Percentiles rank a stretch among this genome's conserved stretches.
phyloP scores from a whole-genome alignment of 2,329 filamentous ascomycete species.

The Endothia cerciana region DNA sequence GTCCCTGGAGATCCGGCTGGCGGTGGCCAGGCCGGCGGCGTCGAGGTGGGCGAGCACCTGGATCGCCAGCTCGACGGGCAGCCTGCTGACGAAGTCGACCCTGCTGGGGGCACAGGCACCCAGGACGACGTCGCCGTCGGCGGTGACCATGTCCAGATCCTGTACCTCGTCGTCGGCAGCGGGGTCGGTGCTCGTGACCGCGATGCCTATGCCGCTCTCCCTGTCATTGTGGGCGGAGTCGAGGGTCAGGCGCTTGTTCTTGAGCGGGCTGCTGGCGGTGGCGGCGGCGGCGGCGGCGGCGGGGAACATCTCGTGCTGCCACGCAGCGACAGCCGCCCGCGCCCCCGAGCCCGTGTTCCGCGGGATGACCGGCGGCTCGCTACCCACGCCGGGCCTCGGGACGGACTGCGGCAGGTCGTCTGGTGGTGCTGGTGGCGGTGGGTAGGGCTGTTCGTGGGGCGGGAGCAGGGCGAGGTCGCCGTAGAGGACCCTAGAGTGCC shows the following conservation, averaged over 20 bases:
- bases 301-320: slow-evolving; percentile 55
- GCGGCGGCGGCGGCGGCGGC: slow-evolving; percentile 13
- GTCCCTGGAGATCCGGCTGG: slow-evolving; percentile 52
- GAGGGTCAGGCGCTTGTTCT: slow-evolving; percentile 49
- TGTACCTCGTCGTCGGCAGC: slow-evolving; percentile 38
- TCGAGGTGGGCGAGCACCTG: slow-evolving; percentile 62
- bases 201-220: slow-evolving; percentile 68
- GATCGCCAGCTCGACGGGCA: slow-evolving; percentile 63
- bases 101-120: slow-evolving; percentile 43
- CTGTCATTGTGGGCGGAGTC: slow-evolving; percentile 59
- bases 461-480: slow-evolving; percentile 40
- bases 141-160: slow-evolving; percentile 26
- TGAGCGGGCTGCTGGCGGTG: slow-evolving; percentile 31
- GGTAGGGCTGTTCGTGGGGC: slow-evolving; percentile 23
- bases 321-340: slow-evolving; percentile 60
- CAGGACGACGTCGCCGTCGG: slow-evolving; percentile 37
- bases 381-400: slow-evolving; percentile 54
- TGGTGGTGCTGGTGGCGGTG: slow-evolving; percentile 24
- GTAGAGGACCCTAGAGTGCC: slow-evolving; percentile 51
- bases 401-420: slow-evolving; percentile 30
- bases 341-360: slow-evolving; percentile 63
- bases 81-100: slow-evolving; percentile 59
- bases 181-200: slow-evolving; percentile 49
- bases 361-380: slow-evolving; percentile 64
- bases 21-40: slow-evolving; percentile 52